Evolutionary conservation across 1,139 yeast species (phyloP), one percentile per base, ranked within the genome.

Genomic region (Saccharomycopsis hybrid): DNA sequence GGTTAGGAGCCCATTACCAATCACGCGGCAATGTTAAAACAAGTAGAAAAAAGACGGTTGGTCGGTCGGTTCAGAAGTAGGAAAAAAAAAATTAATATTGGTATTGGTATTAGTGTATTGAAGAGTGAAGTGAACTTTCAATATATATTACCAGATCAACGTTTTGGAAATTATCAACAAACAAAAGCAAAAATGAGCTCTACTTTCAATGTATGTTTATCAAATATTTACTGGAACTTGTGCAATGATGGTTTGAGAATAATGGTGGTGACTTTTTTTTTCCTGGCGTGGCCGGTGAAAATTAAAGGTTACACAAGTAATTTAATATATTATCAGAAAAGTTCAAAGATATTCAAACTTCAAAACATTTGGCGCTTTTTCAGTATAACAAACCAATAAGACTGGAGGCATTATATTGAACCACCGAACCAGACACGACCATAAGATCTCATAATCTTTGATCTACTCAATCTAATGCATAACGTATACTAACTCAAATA

Each of bases 141-240:
- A 11, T 3, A 36, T 7, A 36, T 36, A 36, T 36, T 36, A 13
- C 39, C 39, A 36, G 18, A n/a, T 28, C 33, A 40, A 28, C 18
- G 28, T 18, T 18, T 29, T 11, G 30, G 28, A 29, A 28, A n/a
- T 30, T 24, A 44, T 36, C 38, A 11, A 37, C 25, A 18, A 28
- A 33, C 13, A 18, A 41, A 13, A 41, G 30, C 36, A 13, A 48
- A 32, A 44, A 48, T 48, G 51, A 48, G 48, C 30, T 37, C 48
- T 24, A 48, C 51, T 39, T 38, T 48, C 41, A 48, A 48, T 37
- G 51, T 48, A 48, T 43, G 51, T 48, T 5, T 7, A 37, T 37
- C 40, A 37, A 7, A 11, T n/a, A 4, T 11, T 29, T 7, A 29
- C 9, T n/a, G 31, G 30, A 8, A 24, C 9, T 41, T 9, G 11